Evolutionary conservation across 768 basidiomycete genomes (phyloP).

Genomic region (Psilocybe tampanensis): DNA sequence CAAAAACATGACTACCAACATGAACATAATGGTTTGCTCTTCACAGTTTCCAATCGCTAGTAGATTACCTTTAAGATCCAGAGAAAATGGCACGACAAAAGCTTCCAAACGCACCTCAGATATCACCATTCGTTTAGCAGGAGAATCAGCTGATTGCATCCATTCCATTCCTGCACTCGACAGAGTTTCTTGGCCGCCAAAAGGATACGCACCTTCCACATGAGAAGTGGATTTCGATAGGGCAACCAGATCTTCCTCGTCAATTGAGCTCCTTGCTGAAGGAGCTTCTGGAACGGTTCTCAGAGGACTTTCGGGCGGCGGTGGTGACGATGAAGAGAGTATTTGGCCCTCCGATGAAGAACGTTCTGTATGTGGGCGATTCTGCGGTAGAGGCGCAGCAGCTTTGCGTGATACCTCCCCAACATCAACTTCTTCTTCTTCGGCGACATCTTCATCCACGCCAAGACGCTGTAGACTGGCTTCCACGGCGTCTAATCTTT

Average conservation of each 20-base stretch:
- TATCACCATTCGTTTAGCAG: conserved; percentile 61
- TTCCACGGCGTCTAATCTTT: conserved; percentile 82
- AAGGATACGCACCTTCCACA: conserved; percentile 52
- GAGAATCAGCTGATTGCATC: conserved; percentile 42
- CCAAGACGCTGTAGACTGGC: conserved; percentile 78
- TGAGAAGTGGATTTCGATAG: conserved; percentile 81
- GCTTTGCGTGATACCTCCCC: conserved; percentile 35
- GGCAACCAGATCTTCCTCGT: conserved; percentile 70
- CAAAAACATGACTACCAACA: conserved; percentile 55
- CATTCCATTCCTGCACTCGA: conserved; percentile 44
- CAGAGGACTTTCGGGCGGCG: conserved; percentile 63
- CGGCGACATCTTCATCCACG: conserved; percentile 43
- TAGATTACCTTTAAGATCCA: not conserved
- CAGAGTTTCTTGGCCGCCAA: conserved; percentile 34
- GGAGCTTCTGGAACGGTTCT: conserved; percentile 59
- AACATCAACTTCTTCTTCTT: conserved; percentile 64
- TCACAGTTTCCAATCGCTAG: conserved; percentile 75
- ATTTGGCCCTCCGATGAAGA: conserved; percentile 31
- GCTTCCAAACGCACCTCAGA: conserved; percentile 58
- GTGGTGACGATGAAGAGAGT: conserved; percentile 57
- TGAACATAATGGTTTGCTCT: conserved; percentile 67
- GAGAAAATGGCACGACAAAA: not conserved
- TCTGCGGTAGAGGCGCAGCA: conserved; percentile 8
- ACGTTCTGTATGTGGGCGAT: conserved; percentile 17
- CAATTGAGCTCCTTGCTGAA: conserved; percentile 55